phyloP scores from a whole-genome alignment of 1,284 basidiomycete species.

The Moesziomyces sp. region DNA sequence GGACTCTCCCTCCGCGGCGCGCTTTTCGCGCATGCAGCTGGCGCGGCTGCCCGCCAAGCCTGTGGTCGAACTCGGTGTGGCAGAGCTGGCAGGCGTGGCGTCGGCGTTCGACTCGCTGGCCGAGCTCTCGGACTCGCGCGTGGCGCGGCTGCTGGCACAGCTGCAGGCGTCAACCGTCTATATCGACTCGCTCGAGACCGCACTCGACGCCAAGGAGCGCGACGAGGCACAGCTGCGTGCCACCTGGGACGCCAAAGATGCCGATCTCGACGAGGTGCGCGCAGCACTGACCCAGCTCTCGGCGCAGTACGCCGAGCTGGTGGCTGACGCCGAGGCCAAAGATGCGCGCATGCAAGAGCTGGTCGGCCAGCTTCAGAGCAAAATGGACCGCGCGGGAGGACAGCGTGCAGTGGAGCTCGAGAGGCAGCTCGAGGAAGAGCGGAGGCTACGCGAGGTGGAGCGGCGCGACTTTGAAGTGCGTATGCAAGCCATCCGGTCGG shows the following conservation, averaged over 20 bases:
- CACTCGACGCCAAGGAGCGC: constrained; percentile 10
- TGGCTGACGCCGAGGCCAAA: constrained; percentile 17
- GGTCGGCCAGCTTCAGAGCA: constrained; percentile 7
- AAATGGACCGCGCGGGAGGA: background rate
- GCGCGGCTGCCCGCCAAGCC: background rate
- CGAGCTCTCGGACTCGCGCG: constrained; percentile 9
- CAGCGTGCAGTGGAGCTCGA: constrained; percentile 6
- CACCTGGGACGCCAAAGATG: background rate
- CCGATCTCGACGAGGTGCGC: constrained; percentile 19
- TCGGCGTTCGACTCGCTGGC: constrained; percentile 23
- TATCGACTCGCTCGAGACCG: constrained; percentile 20
- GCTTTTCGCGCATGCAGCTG: constrained; percentile 26
- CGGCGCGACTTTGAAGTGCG: constrained; percentile 36
- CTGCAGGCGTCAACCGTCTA: constrained; percentile 14
- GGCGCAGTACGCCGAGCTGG: constrained; percentile 20
- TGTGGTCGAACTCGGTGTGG: background rate
- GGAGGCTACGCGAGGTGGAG: constrained; percentile 23
- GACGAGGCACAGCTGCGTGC: background rate
- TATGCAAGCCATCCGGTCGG: constrained; percentile 12
- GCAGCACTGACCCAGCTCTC: constrained; percentile 6
- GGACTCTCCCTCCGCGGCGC: constrained; percentile 28
- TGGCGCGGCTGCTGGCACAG: constrained; percentile 20
- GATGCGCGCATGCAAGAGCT: constrained; percentile 14
- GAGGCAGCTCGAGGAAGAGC: constrained; percentile 24
- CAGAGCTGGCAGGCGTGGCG: constrained; percentile 7